Evolutionary conservation across 2,329 filamentous ascomycete species (phyloP).

Genomic region (Pseudogymnoascus sp.): DNA sequence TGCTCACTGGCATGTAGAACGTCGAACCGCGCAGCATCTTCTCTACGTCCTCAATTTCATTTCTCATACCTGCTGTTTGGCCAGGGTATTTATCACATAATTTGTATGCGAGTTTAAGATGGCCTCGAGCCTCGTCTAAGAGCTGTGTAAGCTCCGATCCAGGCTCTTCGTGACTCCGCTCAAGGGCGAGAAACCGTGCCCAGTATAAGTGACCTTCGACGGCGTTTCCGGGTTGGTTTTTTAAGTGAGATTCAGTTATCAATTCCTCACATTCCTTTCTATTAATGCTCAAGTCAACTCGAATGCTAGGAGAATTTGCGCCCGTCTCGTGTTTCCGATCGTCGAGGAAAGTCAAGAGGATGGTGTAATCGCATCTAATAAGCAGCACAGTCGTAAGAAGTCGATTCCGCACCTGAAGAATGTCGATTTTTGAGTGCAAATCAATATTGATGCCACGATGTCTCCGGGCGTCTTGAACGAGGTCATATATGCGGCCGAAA

Average conservation of each 20-base stretch:
- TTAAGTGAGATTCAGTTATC: constrained; percentile 18
- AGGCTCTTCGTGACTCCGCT: constrained; percentile 17
- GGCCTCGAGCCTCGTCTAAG: constrained; percentile 15
- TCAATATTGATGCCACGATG: constrained; percentile 20
- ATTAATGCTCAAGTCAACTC: constrained; percentile 19
- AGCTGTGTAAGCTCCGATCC: constrained; percentile 18
- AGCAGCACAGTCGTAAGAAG: constrained; percentile 22
- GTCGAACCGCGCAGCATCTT: constrained; percentile 39
- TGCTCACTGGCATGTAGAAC: constrained; percentile 43
- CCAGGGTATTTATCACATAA: constrained; percentile 20
- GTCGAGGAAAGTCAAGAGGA: constrained; percentile 20
- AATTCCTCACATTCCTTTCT: constrained; percentile 22
- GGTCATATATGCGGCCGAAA: constrained; percentile 30
- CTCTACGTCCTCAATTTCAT: constrained; percentile 40
- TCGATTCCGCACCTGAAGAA: constrained; percentile 32
- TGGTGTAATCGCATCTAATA: constrained; percentile 22
- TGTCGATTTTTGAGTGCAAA: constrained; percentile 23
- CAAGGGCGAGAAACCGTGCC: constrained; percentile 20
- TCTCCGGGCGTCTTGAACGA: constrained; percentile 29
- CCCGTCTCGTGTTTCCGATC: constrained; percentile 13
- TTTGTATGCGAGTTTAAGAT: constrained; percentile 17
- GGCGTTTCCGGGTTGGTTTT: constrained; percentile 16
- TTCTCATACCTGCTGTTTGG: constrained; percentile 18
- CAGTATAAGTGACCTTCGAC: constrained; percentile 22
- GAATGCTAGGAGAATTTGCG: constrained; percentile 10